Evolutionary conservation across 768 basidiomycete species (phyloP).

Genomic region (Tremella mesenterica): DNA sequence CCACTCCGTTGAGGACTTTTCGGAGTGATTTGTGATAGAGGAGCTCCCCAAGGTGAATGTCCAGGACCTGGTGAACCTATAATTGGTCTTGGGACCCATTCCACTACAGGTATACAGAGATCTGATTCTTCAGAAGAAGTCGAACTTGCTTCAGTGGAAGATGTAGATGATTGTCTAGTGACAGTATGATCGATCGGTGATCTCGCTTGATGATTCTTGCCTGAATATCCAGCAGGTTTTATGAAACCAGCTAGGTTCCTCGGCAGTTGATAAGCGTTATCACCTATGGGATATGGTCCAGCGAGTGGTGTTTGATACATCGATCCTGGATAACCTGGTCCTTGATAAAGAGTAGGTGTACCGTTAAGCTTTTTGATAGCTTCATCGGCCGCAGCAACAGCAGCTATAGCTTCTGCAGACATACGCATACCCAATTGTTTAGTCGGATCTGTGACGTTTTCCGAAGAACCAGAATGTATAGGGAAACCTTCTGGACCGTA

Average conservation of each 20-base stretch:
- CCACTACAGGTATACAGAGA: conserved; percentile 33
- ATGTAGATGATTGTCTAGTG: conserved; percentile 29
- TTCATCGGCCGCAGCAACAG: conserved; percentile 32
- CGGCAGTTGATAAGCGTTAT: conserved; percentile 15
- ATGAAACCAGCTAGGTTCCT: conserved; percentile 22
- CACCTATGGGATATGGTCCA: conserved; percentile 3
- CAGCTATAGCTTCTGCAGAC: conserved; percentile 21
- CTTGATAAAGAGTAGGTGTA: conserved; percentile 28
- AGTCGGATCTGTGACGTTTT: conserved; percentile 2
- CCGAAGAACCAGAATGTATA: background rate
- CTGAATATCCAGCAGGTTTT: conserved; percentile 12
- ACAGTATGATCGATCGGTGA: conserved; percentile 7
- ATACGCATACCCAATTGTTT: conserved; percentile 10
- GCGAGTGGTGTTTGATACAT: too few relatives aligned
- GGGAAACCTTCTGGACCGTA: conserved; percentile 37
- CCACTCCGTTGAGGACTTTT: conserved; percentile 4
- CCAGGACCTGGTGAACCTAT: background rate
- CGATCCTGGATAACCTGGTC: conserved; percentile 3
- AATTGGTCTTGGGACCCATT: conserved; percentile 24
- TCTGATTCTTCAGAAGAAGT: conserved; percentile 33
- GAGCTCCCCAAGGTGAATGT: background rate
- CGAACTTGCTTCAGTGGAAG: conserved; percentile 25
- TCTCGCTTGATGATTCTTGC: background rate
- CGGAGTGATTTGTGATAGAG: background rate
- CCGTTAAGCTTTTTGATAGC: conserved; percentile 31